Evolutionary conservation across 2,329 filamentous ascomycete species (phyloP).

Genomic region (Aspergillus thermomutatus): DNA sequence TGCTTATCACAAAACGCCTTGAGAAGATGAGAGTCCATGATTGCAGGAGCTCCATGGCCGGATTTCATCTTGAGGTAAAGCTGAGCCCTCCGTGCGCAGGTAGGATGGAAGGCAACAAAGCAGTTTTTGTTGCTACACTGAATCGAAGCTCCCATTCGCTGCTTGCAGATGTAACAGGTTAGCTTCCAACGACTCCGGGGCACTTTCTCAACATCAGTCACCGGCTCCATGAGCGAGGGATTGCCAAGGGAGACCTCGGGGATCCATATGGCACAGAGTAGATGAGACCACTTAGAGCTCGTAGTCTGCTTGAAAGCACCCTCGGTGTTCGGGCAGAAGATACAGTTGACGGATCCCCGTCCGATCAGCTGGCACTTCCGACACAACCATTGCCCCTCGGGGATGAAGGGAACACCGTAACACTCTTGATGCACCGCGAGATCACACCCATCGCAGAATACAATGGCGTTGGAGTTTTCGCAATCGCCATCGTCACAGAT

Average conservation of each 20-base stretch:
- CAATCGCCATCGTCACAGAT: conserved; percentile 99
- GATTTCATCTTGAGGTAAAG: conserved; percentile 97
- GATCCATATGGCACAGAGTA: conserved; percentile 97
- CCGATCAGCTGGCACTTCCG: conserved; percentile 95
- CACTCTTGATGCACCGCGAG: conserved; percentile 97
- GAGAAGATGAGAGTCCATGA: conserved; percentile 75
- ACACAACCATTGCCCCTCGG: conserved; percentile 97
- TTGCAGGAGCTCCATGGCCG: conserved; percentile 71
- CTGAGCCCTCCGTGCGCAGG: conserved; percentile 82
- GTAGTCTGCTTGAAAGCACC: conserved; percentile 98
- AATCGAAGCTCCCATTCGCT: conserved; percentile 97
- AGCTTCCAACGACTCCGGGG: conserved; percentile 92
- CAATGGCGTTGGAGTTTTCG: conserved; percentile 98
- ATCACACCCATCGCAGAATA: conserved; percentile 98
- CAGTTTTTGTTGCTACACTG: conserved; percentile 98
- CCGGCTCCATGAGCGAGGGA: conserved; percentile 95
- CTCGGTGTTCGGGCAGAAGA: conserved; percentile 97
- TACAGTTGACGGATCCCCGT: conserved; percentile 87
- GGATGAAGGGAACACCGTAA: conserved; percentile 97
- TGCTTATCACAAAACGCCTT: conserved; percentile 97
- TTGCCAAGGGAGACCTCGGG: conserved; percentile 95
- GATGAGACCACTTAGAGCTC: conserved; percentile 91
- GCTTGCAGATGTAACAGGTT: conserved; percentile 92
- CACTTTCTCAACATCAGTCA: conserved; percentile 97
- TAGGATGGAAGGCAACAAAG: conserved; percentile 96